Evolutionary conservation across 1,284 basidiomycete genomes (phyloP).

Genomic region (Agaricales sp.): DNA sequence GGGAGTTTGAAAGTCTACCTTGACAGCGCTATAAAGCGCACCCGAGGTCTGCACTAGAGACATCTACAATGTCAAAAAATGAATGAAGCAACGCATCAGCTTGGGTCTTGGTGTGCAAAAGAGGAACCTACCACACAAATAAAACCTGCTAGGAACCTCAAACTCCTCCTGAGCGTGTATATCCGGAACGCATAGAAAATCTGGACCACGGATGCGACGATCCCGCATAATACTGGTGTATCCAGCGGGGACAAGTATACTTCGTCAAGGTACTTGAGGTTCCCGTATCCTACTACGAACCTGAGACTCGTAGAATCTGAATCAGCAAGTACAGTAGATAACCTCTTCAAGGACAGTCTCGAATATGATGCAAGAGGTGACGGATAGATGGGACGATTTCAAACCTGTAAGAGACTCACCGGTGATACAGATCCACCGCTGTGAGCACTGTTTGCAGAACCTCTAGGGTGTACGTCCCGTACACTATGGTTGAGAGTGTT

Average conservation of each 20-base stretch:
- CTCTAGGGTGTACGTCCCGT: not conserved
- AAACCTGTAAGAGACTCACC: not conserved
- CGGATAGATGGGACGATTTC: not conserved
- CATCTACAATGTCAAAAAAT: not conserved
- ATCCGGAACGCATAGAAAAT: not conserved
- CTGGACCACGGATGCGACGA: not conserved
- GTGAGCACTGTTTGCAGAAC: not conserved
- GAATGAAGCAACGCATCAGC: too few relatives aligned
- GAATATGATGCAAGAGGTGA: too few relatives aligned
- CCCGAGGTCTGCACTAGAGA: not conserved
- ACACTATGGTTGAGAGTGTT: not conserved
- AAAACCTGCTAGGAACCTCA: not conserved
- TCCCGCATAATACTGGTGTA: not conserved
- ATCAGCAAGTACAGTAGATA: too few relatives aligned
- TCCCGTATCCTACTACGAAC: not conserved
- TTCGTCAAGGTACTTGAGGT: not conserved
- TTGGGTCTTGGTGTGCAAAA: too few relatives aligned
- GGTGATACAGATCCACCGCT: not conserved
- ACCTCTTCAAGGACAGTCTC: too few relatives aligned
- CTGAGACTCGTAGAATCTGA: not conserved
- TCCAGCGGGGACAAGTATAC: not conserved
- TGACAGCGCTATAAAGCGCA: not conserved
- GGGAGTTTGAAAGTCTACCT: not conserved
- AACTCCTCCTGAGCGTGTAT: not conserved
- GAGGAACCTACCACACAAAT: not conserved